Conservation (phyloP, 2,329 filamentous ascomycete genomes). For the Venturiaceae sp. region DNA sequence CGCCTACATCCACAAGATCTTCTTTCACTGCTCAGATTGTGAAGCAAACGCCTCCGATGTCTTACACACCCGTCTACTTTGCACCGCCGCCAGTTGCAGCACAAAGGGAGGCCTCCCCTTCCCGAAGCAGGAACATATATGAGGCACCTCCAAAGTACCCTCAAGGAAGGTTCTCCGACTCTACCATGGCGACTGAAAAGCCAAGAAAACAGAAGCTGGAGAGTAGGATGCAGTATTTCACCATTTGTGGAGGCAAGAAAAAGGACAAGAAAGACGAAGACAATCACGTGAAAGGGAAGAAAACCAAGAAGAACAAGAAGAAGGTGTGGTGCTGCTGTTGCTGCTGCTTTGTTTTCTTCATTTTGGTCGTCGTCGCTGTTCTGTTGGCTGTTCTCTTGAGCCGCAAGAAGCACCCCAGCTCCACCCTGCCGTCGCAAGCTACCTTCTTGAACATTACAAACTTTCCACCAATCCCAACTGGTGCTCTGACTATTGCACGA, state of each 20-base stretch:
- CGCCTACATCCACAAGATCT: not conserved
- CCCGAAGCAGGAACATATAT: not conserved
- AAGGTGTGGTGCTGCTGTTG: slow-evolving; percentile 19
- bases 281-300: slow-evolving; percentile 11
- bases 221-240: not conserved
- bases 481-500: slow-evolving; percentile 67
- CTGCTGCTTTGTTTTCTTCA: slow-evolving; percentile 21
- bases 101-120: not conserved
- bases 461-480: slow-evolving; percentile 79
- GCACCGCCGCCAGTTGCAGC: not conserved
- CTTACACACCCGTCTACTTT: not conserved
- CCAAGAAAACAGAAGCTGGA: not conserved
- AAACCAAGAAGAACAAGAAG: slow-evolving; percentile 19
- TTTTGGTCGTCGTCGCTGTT: slow-evolving; percentile 28
- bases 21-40: slow-evolving; percentile 5
- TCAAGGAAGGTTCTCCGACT: not conserved
- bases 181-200: not conserved
- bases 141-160: not conserved
- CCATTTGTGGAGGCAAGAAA: not conserved
- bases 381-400: slow-evolving; percentile 25
- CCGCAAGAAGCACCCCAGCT: slow-evolving; percentile 11
- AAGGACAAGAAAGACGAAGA: not conserved
- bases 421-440: not conserved
- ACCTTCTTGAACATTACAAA: slow-evolving; percentile 64
- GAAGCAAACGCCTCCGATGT: not conserved